Evolutionary conservation across 1,284 basidiomycete genomes (phyloP), one percentile per base, ranked within the genome.

Genomic region (Malassezia psittaci): DNA sequence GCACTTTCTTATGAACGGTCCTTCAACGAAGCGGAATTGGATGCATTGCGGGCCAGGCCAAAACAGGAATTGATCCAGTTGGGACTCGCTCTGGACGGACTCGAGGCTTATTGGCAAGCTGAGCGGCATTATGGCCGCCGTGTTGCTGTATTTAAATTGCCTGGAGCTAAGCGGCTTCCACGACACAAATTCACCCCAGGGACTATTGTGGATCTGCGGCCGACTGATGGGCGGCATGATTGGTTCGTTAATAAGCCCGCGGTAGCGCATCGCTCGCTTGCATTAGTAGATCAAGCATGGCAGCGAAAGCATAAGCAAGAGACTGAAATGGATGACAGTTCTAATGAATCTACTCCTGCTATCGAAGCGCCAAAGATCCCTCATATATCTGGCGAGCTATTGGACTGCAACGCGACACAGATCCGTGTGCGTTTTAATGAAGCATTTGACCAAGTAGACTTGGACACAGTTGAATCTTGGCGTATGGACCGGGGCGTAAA

Each of bases 401-500:
- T 68, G 13, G 63, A 63, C 32, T 57, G 59, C 32, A 56, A 58
- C 11, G 50, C 60, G 15, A 61, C 52, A 38, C 61, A 61, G 35
- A n/a, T 72, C 8, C 59, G 64, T 5, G 64, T 72, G 44, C 63
- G 62, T 43, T 68, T 72, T 34, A 57, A 61, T 38, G 64, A 62
- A 21, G 57, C 52, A 36, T 48, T 58, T 36, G 59, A 68, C 51
- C 49, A 63, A n/a, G 70, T 91, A 39, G 88, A 91, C 67, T 74
- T 88, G 2, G 85, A 83, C 1, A 78, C 78, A 34, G 83, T 82
- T 37, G 83, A 84, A 63, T 38, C 32, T 13, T 64, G 51, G 67
- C 81, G 81, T 54, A 70, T 91, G 40, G 88, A 91, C 67, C 74
- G 88, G 3, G 85, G 84, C 2, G 78, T 78, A 37, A 83, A 82